Conservation (phyloP, 176 grass and related monocot species). For the Eragrostis curvula region DNA sequence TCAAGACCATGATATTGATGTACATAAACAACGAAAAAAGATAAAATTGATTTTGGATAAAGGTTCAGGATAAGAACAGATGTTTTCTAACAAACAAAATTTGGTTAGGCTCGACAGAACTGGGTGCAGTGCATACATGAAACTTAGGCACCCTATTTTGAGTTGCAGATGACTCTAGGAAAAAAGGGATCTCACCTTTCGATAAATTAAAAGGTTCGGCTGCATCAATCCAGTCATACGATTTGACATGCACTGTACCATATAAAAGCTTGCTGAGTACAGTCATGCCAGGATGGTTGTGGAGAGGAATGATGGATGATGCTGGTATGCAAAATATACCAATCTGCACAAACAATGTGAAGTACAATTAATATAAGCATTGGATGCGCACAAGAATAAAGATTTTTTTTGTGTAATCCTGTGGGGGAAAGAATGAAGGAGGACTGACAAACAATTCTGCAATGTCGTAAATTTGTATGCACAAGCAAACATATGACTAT, state of each 20-base stretch:
- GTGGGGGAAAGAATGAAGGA: neutral
- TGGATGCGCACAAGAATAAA: neutral
- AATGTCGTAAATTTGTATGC: neutral
- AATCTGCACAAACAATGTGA: slow-evolving; percentile 53
- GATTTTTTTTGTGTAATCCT: neutral
- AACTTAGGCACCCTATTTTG: neutral
- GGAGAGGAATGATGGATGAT: slow-evolving; percentile 81
- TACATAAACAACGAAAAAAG: neutral
- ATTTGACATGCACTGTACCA: slow-evolving; percentile 65
- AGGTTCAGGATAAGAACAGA: neutral
- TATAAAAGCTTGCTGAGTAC: slow-evolving; percentile 79
- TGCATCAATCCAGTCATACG: slow-evolving; percentile 67
- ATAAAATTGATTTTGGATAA: neutral
- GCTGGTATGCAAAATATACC: slow-evolving; percentile 82
- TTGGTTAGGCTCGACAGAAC: neutral
- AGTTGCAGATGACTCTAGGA: neutral
- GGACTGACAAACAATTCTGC: neutral
- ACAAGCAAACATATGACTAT: neutral
- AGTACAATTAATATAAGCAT: neutral
- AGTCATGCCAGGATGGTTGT: slow-evolving; percentile 82
- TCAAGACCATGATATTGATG: neutral
- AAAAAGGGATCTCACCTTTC: slow-evolving; percentile 36
- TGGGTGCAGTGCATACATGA: neutral
- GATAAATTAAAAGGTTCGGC: slow-evolving; percentile 34
- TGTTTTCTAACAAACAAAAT: neutral